Evolutionary conservation across 257 asterid species (phyloP).

Genomic region (Forsythia viridissima): DNA sequence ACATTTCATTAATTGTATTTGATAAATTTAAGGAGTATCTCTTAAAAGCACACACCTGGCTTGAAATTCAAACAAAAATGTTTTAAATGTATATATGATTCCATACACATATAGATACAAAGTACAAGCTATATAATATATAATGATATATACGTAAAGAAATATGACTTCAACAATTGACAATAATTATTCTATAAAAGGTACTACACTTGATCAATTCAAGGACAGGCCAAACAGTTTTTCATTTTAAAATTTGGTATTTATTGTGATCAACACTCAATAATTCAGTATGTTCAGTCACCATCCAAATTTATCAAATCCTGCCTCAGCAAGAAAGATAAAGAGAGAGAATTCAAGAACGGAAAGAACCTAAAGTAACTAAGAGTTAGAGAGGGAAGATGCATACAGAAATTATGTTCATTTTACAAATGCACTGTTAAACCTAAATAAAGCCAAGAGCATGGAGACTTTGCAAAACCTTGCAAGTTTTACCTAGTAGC

Average conservation of each 20-base stretch:
- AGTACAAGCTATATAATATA: no score
- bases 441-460: neutral
- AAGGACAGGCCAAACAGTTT: no score
- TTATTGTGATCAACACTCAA: neutral
- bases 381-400: neutral
- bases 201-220: no score
- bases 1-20: no score
- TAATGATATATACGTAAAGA: no score
- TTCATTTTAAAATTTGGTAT: neutral
- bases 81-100: no score
- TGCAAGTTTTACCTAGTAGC: constrained; percentile 68
- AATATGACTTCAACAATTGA: no score
- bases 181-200: no score
- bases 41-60: no score
- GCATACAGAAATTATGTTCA: neutral
- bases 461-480: neutral
- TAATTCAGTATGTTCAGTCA: neutral
- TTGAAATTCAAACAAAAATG: no score
- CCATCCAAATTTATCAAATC: neutral
- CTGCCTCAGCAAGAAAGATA: neutral
- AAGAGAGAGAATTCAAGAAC: neutral
- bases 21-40: no score
- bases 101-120: no score
- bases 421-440: neutral
- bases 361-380: neutral